A percentile compares a stretch with the other conserved stretches of the same genome.
Conservation (phyloP, 345 rosid species). For the Crucihimalaya himalaica region DNA sequence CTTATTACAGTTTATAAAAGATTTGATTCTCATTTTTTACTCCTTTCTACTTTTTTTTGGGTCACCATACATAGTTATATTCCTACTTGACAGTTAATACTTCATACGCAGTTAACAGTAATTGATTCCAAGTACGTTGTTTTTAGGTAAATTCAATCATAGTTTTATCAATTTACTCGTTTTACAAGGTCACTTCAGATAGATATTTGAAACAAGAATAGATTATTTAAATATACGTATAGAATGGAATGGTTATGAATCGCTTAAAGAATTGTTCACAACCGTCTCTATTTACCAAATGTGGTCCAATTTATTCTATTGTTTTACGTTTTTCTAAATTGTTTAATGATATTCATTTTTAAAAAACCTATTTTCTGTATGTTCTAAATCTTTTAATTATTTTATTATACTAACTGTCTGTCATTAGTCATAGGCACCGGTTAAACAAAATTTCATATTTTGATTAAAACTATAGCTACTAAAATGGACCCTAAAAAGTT, state of each 20-base stretch:
- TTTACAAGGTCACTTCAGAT: background rate
- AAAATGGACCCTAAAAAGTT: background rate
- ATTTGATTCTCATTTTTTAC: background rate
- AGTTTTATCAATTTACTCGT: background rate
- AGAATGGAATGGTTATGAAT: background rate
- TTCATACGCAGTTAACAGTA: background rate
- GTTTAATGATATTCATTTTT: background rate
- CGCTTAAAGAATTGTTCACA: background rate
- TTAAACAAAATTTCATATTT: background rate
- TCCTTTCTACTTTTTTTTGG: background rate
- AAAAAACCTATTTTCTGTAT: no score
- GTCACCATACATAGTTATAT: background rate
- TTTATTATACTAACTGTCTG: no score
- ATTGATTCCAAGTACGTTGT: background rate
- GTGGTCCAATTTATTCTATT: no score
- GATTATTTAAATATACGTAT: background rate
- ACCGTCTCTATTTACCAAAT: background rate
- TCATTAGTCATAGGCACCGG: background rate
- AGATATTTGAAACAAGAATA: no score
- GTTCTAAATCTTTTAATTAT: no score
- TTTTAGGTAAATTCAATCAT: background rate
- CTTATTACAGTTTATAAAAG: background rate
- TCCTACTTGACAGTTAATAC: background rate
- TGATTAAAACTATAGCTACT: background rate
- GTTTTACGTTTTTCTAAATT: background rate